Conservation (phyloP, 2,329 filamentous ascomycete species). For the Colletotrichum incanum region DNA sequence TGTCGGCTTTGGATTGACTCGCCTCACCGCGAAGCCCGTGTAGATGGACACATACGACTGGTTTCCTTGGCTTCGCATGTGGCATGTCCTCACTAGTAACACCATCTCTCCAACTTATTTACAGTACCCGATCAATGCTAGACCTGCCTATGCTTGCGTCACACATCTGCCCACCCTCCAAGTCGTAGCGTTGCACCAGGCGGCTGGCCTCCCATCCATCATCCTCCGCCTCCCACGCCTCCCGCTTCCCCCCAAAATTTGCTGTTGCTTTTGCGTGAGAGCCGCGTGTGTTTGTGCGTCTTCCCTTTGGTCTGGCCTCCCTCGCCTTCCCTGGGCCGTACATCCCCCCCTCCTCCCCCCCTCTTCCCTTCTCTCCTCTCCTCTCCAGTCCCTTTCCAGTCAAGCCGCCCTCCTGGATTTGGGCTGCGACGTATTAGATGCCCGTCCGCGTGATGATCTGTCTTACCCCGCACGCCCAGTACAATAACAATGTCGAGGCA, state of each 20-base stretch:
- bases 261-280: not conserved
- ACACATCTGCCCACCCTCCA: conserved; percentile 36
- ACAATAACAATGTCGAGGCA: conserved; percentile 25
- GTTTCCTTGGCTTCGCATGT: not conserved
- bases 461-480: conserved; percentile 44
- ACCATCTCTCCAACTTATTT: not conserved
- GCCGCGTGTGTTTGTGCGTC: conserved; percentile 5
- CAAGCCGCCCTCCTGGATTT: conserved; percentile 5
- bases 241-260: not conserved
- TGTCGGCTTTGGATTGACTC: not conserved
- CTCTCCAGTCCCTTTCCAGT: conserved; percentile 1
- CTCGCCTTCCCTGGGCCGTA: not conserved
- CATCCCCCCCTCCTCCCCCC: not conserved
- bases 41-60: not conserved
- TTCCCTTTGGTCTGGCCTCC: conserved; percentile 13
- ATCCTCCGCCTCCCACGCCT: not conserved
- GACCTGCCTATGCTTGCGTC: conserved; percentile 38
- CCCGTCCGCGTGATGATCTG: conserved; percentile 43
- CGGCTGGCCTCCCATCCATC: conserved; percentile 12
- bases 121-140: not conserved
- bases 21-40: not conserved
- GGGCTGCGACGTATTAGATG: conserved; percentile 33
- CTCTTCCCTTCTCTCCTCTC: conserved; percentile 4
- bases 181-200: conserved; percentile 34
- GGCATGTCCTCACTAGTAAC: not conserved